Evolutionary conservation across 2,329 filamentous ascomycete genomes (phyloP), one percentile per base, ranked within the genome.

Genomic region (Ceratocystis huliohia): DNA sequence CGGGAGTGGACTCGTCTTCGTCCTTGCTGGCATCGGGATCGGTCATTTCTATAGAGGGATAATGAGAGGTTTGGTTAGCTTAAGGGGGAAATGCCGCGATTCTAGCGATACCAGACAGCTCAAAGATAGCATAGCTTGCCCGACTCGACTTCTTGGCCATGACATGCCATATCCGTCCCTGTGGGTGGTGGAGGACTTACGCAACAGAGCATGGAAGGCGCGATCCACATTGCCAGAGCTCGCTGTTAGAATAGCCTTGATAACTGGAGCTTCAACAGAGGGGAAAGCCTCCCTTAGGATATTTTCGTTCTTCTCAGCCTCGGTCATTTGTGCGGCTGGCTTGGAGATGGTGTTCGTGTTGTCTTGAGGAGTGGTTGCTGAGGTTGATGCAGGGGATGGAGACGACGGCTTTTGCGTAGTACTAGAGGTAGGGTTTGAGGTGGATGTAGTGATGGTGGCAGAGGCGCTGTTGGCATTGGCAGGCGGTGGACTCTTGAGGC

Each of bases 201-300:
- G 89, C 57, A 99, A 81, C 56, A 99, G 82, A 45, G 94, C 94
- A 77, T 96, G 94, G 78, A 99, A 99, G 15, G 94, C 93, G 41
- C 91, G 89, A 75, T 99, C 94, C 61, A 97, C 86, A 72, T 88
- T 85, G 68, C 92, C 93, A 67, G 86, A 82, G 74, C 94, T 97
- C 15, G 94, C 94, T 28, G 84, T 82, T 70, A 99, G 78, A 0
- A 99, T 88, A 37, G 94, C 94, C 76, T 87, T 96, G 75, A 99
- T 84, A 61, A 99, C 88, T 57, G 84, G 75, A 6, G 78, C 74
- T 65, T 99, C 94, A 68, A 96, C 89, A 66, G 79, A 82, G 0
- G 94, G 94, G 72, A 99, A 99, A 0, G 94, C 94, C 75, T 99
- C 94, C 75, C 90, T 93, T 66, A 99, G 80, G 2, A 91, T 96